Conservation (phyloP, 148 eudicot genomes). For the Vaccinium corymbosum region DNA sequence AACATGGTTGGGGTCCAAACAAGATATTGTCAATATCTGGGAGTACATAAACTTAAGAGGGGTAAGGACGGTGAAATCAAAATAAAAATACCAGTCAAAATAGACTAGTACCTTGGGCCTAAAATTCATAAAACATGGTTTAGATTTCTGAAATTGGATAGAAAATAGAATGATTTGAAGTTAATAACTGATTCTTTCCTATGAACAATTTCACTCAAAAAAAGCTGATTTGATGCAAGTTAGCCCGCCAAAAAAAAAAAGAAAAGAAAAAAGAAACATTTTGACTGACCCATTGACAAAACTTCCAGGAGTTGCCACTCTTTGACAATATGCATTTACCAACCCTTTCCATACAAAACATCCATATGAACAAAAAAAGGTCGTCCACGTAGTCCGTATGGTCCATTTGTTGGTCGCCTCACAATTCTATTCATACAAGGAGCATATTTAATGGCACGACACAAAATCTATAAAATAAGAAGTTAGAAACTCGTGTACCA, state of each 20-base stretch:
- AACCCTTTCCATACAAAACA: background rate
- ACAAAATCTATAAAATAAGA: background rate
- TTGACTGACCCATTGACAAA: background rate
- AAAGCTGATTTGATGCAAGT: background rate
- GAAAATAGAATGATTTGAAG: background rate
- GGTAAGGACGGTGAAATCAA: background rate
- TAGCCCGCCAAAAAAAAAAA: background rate
- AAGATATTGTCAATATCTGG: background rate
- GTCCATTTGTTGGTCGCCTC: background rate
- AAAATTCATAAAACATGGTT: background rate
- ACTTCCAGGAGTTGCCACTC: background rate
- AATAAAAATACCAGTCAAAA: background rate
- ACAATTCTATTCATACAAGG: background rate
- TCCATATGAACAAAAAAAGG: background rate
- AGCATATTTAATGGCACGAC: background rate
- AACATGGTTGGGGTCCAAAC: background rate
- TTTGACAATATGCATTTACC: background rate
- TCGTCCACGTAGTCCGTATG: background rate
- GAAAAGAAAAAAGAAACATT: background rate
- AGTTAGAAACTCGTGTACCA: background rate
- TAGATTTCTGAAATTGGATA: background rate
- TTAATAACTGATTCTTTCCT: background rate
- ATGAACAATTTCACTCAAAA: background rate
- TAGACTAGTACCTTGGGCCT: background rate
- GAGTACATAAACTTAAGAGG: background rate